These are phyloP conservation scores for Cryptosporidium muris DNA, from an alignment of 169 alveolate species.

Conservation along the genomic window DNA sequence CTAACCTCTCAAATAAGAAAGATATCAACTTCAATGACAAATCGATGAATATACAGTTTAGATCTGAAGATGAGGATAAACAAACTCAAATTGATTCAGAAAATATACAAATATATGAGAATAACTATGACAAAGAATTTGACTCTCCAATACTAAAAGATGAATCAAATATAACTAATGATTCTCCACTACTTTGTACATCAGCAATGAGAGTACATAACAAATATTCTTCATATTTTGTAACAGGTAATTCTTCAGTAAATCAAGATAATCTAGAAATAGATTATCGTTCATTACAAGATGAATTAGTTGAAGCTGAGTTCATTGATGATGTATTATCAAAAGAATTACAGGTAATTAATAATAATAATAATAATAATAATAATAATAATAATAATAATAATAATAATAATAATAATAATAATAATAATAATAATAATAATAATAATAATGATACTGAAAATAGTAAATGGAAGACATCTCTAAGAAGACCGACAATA, in stretches of 20 bases:
- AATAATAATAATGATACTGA: background rate
- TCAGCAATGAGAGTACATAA: constrained; percentile 51
- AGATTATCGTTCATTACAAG: constrained; percentile 45
- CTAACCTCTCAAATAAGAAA: no score
- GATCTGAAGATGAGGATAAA: constrained; percentile 19
- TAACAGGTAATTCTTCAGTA: constrained; percentile 1
- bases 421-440: no score
- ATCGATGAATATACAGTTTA: no score
- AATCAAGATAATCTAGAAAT: background rate
- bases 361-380: background rate
- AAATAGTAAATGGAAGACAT: no score
- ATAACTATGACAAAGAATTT: background rate
- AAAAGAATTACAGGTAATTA: background rate
- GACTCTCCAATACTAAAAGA: constrained; percentile 10
- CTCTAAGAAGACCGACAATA: background rate
- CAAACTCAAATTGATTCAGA: background rate
- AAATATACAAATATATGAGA: background rate
- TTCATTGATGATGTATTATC: constrained; percentile 48
- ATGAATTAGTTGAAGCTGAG: constrained; percentile 68
- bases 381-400: background rate
- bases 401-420: no score
- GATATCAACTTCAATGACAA: no score
- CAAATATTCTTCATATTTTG: constrained; percentile 44
- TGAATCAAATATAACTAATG: constrained; percentile 3
- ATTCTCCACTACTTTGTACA: constrained; percentile 49